Percentiles rank a stretch among this genome's conserved stretches.
Evolutionary conservation across 1,284 basidiomycete species (phyloP).

Genomic region (Wallemia ichthyophaga): DNA sequence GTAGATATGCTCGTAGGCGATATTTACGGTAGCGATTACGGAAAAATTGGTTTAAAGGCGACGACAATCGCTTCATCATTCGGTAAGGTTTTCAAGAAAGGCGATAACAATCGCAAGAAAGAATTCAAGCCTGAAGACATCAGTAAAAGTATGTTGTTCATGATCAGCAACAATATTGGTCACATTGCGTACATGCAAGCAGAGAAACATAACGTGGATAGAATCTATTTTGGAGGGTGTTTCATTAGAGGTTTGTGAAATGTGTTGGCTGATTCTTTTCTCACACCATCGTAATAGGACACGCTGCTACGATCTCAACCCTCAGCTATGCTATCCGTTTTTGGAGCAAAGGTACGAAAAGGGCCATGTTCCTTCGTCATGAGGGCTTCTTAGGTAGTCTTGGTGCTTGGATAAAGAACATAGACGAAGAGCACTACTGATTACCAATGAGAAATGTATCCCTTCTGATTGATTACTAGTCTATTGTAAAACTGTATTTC

Average conservation of each 20-base stretch:
- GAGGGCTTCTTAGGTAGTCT: slow-evolving; percentile 87
- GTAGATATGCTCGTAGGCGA: slow-evolving; percentile 99
- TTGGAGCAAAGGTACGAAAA: slow-evolving; percentile 95
- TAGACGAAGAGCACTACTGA: slow-evolving; percentile 16
- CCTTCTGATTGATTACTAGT: no score
- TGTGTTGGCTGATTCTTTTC: not conserved
- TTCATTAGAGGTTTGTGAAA: slow-evolving; percentile 63
- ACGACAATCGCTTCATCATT: slow-evolving; percentile 94
- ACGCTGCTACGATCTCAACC: slow-evolving; percentile 87
- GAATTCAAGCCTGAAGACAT: slow-evolving; percentile 79
- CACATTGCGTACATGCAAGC: slow-evolving; percentile 99
- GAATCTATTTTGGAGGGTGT: slow-evolving; percentile 96
- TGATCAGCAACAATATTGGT: slow-evolving; percentile 95
- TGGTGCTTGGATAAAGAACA: slow-evolving; percentile 89
- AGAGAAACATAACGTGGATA: slow-evolving; percentile 86
- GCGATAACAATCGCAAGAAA: slow-evolving; percentile 27
- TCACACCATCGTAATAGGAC: slow-evolving; percentile 26
- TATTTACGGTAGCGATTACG: slow-evolving; percentile 88
- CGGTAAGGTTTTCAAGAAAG: slow-evolving; percentile 91
- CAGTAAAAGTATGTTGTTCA: slow-evolving; percentile 73
- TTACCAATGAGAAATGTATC: not conserved
- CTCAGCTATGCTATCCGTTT: slow-evolving; percentile 96
- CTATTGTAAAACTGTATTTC: no score
- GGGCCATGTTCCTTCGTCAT: slow-evolving; percentile 82
- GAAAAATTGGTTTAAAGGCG: slow-evolving; percentile 76